Conservation (phyloP, 495 filamentous ascomycete species). For the Apodospora peruviana region DNA sequence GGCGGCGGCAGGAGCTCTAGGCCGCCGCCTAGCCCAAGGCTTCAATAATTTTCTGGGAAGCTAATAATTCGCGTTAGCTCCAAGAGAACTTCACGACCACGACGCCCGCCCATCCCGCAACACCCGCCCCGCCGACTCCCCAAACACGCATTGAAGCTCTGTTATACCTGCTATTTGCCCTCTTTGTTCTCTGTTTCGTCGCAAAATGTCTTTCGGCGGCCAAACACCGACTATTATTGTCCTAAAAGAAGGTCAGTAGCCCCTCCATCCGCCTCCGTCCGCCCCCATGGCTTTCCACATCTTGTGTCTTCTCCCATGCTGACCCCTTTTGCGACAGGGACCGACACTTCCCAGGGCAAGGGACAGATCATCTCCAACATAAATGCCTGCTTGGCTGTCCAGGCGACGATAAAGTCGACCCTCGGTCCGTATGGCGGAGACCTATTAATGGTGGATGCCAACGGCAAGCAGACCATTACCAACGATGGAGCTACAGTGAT, state of each 20-base stretch:
- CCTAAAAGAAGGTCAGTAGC: conserved; percentile 82
- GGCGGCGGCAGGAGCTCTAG: too few species aligned
- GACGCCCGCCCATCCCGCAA: too few species aligned
- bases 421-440: conserved; percentile 98
- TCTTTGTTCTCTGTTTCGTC: too few species aligned
- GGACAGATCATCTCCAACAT: conserved; percentile 98
- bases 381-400: conserved; percentile 96
- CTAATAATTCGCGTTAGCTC: too few species aligned
- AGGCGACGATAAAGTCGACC: conserved; percentile 90
- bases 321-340: conserved; percentile 53
- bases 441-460: conserved; percentile 88
- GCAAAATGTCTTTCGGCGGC: conserved; percentile 87
- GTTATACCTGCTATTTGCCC: too few species aligned
- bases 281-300: not conserved
- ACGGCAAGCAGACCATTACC: conserved; percentile 94
- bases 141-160: too few species aligned
- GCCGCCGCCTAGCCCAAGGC: too few species aligned
- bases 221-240: conserved; percentile 98
- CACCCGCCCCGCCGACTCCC: too few species aligned
- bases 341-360: conserved; percentile 93
- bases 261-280: conserved; percentile 26
- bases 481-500: conserved; percentile 99
- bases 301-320: conserved; percentile 11
- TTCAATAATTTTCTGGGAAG: too few species aligned
- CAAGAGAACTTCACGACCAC: too few species aligned